Evolutionary conservation across 2,329 filamentous ascomycete species (phyloP).

Genomic region (Colletotrichum sojae): DNA sequence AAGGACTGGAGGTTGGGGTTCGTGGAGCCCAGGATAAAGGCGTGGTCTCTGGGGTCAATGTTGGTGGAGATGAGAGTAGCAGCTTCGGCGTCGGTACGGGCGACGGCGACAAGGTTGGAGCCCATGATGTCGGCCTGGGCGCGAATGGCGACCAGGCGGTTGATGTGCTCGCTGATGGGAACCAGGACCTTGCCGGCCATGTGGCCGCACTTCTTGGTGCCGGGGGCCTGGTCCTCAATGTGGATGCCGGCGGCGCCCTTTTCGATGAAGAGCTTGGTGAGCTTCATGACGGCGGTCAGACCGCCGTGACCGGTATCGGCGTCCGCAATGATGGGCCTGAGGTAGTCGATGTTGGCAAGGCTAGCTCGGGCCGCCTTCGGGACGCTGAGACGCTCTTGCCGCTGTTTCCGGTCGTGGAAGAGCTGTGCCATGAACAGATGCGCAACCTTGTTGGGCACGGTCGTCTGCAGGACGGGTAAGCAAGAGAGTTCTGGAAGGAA

Average conservation of each 20-base stretch:
- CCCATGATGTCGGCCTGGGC: slow-evolving; percentile 99
- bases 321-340: slow-evolving; percentile 95
- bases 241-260: slow-evolving; percentile 97
- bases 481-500: neutral
- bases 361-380: slow-evolving; percentile 80
- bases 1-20: slow-evolving; percentile 88
- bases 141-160: slow-evolving; percentile 94
- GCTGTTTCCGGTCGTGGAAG: slow-evolving; percentile 99
- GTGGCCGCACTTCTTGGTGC: slow-evolving; percentile 99
- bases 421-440: slow-evolving; percentile 99
- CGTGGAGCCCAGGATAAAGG: slow-evolving; percentile 91
- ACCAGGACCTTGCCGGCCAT: slow-evolving; percentile 99
- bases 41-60: slow-evolving; percentile 95
- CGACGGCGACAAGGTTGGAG: slow-evolving; percentile 88
- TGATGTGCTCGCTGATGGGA: slow-evolving; percentile 97
- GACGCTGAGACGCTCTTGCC: slow-evolving; percentile 88
- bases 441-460: slow-evolving; percentile 97
- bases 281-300: slow-evolving; percentile 98
- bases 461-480: slow-evolving; percentile 73
- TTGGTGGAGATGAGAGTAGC: slow-evolving; percentile 97
- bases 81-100: slow-evolving; percentile 96
- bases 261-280: slow-evolving; percentile 97
- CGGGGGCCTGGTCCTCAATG: slow-evolving; percentile 98
- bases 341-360: slow-evolving; percentile 88
- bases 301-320: slow-evolving; percentile 98